Base-by-base conservation (phyloP, 2,329 filamentous ascomycete genomes). In the Colletotrichum sp. region DNA sequence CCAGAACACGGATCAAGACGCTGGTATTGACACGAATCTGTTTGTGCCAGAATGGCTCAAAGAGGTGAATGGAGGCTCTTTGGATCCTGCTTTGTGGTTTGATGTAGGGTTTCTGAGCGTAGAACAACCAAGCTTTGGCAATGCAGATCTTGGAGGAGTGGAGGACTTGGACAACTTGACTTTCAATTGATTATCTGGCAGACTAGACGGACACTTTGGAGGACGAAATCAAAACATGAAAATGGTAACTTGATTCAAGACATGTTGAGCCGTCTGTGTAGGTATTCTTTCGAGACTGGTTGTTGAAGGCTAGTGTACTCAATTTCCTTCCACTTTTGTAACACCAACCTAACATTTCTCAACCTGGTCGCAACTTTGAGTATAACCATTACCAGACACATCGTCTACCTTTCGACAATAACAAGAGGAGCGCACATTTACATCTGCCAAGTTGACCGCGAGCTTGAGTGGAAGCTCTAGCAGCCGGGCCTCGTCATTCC, bases 401-500 rank as follows among this genome's bases (percentile, higher is more conserved):
- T 52, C 43, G 6, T 52, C 43, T 21, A 8, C 18, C 10, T 52
- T 52, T 2, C 58, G 58, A 34, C 84, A 86, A 75, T 82, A 86
- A 70, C 84, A 86, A 9, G 84, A 85, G 15, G 84, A 81, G 8
- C 78, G 79, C 9, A 86, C 78, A 2, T 79, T 79, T 15, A 83
- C 76, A 67, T 85, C 83, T 0, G 83, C 80, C 8, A 73, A 76
- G 8, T 72, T 76, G 15, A 79, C 21, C 3, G 80, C 81, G 8
- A 60, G 34, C 15, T 81, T 79, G 6, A 84, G 74, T 60, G 80
- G 78, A 8, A 77, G 78, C 28, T 79, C 79, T 8, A 83, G 70
- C n/a, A 81, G 79, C 12, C 78, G 74, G 1, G 87, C 87, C 70
- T 88, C 87, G 0, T 78, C 79, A 2, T 61, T 64, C 12, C 87